These are phyloP conservation scores for Thozetella sp. DNA, from an alignment of 495 filamentous ascomycete species.

Conservation along the genomic window DNA sequence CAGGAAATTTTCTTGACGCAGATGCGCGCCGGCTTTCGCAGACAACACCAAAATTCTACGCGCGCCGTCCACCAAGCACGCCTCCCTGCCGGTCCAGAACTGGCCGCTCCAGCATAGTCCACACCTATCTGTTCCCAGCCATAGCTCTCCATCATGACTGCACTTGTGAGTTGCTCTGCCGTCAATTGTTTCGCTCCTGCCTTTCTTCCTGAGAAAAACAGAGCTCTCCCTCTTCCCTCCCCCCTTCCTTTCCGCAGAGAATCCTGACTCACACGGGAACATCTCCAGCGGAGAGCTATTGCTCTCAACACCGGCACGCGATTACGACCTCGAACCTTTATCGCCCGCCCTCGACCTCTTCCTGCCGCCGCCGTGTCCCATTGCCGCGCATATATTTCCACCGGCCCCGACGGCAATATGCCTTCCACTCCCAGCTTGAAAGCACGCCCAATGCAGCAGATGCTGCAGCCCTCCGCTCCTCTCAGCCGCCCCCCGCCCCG, in stretches of 20 bases:
- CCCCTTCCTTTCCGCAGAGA: not conserved
- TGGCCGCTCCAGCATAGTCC: slow-evolving; percentile 15
- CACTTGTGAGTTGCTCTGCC: slow-evolving; percentile 5
- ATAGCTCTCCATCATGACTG: slow-evolving; percentile 6
- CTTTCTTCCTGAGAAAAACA: not conserved
- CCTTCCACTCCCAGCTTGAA: slow-evolving; percentile 8
- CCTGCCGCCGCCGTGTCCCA: not conserved
- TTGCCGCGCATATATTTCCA: not conserved
- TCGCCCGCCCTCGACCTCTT: slow-evolving; percentile 4
- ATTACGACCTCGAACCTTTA: not conserved
- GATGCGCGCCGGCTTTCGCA: not conserved
- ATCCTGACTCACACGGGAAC: slow-evolving; percentile 3
- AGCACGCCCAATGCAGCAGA: not conserved
- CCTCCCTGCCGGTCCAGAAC: slow-evolving; percentile 1
- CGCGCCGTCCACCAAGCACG: not conserved
- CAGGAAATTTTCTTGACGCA: not conserved
- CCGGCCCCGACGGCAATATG: slow-evolving; percentile 4
- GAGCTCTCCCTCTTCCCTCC: not conserved
- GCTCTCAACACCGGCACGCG: slow-evolving; percentile 5
- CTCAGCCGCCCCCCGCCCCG: slow-evolving; percentile 22
- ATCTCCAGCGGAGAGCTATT: slow-evolving; percentile 6
- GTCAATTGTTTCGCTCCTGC: slow-evolving; percentile 4
- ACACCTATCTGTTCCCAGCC: not conserved
- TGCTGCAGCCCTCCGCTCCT: slow-evolving; percentile 4
- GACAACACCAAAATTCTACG: not conserved